phyloP scores from a whole-genome alignment of 2,329 filamentous ascomycete species.

The Colletotrichum viniferum region DNA sequence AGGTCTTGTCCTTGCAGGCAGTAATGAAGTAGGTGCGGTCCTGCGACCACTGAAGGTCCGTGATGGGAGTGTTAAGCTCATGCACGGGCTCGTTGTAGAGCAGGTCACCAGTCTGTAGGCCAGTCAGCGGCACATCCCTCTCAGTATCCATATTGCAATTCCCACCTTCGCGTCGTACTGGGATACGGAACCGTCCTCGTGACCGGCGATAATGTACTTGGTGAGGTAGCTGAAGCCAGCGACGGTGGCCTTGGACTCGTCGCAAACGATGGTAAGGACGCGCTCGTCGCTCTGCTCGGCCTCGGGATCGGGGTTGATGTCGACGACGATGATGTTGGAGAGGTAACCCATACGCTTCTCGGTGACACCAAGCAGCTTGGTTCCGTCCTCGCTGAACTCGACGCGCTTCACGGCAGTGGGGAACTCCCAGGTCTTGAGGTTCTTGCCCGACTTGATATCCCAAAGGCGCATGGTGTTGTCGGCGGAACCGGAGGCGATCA shows the following conservation, averaged over 20 bases:
- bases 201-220: slow-evolving; percentile 96
- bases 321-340: slow-evolving; percentile 90
- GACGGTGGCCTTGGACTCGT: slow-evolving; percentile 95
- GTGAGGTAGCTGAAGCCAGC: slow-evolving; percentile 94
- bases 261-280: slow-evolving; percentile 85
- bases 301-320: slow-evolving; percentile 83
- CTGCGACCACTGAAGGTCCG: slow-evolving; percentile 91
- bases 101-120: slow-evolving; percentile 72
- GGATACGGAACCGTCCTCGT: slow-evolving; percentile 93
- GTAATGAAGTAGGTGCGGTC: slow-evolving; percentile 99
- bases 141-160: not conserved
- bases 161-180: slow-evolving; percentile 87
- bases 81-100: slow-evolving; percentile 83
- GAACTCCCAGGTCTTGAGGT: slow-evolving; percentile 98
- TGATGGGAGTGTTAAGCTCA: slow-evolving; percentile 82
- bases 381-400: slow-evolving; percentile 95
- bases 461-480: slow-evolving; percentile 98
- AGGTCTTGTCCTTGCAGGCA: slow-evolving; percentile 95
- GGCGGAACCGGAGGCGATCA: slow-evolving; percentile 93
- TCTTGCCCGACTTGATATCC: slow-evolving; percentile 92
- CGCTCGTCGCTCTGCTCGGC: slow-evolving; percentile 87
- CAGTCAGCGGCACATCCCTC: slow-evolving; percentile 10
- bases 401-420: slow-evolving; percentile 96
- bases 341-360: slow-evolving; percentile 98
- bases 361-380: slow-evolving; percentile 88